phyloP scores from a whole-genome alignment of 441 rosid genomes.

The Geranium incanum region DNA sequence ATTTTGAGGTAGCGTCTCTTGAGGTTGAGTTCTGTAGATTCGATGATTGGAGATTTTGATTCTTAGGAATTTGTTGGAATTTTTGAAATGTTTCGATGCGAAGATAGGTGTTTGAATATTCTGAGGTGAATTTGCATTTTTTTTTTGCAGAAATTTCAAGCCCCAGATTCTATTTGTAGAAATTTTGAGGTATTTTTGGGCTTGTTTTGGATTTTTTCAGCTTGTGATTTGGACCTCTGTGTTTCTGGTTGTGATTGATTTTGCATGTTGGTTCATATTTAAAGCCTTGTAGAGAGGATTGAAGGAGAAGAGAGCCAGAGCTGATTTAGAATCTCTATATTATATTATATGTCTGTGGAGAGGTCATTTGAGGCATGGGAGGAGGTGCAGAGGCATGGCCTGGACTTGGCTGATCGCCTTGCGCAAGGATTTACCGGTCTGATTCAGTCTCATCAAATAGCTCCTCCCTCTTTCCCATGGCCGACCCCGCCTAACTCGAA shows the following conservation, averaged over 20 bases:
- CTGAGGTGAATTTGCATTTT: neutral
- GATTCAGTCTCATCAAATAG: conserved; percentile 56
- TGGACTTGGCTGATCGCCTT: conserved; percentile 72
- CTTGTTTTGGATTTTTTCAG: neutral
- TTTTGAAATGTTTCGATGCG: neutral
- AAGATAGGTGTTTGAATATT: neutral
- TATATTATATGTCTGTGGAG: conserved; percentile 13
- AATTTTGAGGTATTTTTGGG: neutral
- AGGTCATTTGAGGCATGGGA: conserved; percentile 22
- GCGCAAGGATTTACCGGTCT: conserved; percentile 85
- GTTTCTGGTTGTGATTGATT: neutral
- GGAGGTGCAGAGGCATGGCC: conserved; percentile 50
- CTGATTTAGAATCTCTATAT: neutral
- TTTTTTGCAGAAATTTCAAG: too few relatives aligned
- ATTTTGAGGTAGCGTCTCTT: too few relatives aligned
- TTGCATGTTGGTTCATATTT: neutral
- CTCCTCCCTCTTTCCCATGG: conserved; percentile 71
- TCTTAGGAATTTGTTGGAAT: neutral
- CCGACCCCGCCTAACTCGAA: conserved; percentile 50
- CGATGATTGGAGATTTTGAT: neutral
- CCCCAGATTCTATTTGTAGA: too few relatives aligned
- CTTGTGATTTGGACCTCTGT: neutral
- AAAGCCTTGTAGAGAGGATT: neutral
- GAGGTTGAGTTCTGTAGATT: neutral
- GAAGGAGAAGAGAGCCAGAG: neutral